Evolutionary conservation across 2,329 filamentous ascomycete genomes (phyloP).

Genomic region (Aspergillus pseudonomiae): DNA sequence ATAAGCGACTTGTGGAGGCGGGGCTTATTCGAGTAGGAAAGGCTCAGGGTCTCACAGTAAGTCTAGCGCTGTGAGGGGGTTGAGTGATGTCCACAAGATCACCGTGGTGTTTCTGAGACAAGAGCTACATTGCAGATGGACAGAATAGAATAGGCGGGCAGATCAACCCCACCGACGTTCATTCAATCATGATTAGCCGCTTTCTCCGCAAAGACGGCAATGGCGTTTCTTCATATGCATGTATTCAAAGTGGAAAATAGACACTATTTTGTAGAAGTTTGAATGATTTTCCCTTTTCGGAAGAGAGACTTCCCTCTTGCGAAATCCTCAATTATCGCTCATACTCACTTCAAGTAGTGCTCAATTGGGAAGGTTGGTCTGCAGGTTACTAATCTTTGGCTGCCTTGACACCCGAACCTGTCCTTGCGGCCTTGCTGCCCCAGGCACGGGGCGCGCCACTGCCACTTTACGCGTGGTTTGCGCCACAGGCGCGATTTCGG

Average conservation of each 20-base stretch:
- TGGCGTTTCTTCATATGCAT: conserved; percentile 7
- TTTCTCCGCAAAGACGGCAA: conserved; percentile 9
- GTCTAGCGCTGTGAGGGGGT: background rate
- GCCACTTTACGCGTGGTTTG: conserved; percentile 40
- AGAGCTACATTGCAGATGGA: conserved; percentile 8
- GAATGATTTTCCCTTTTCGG: background rate
- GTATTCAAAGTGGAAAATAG: background rate
- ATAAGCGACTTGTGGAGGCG: background rate
- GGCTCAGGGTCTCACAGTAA: background rate
- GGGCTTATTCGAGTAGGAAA: background rate
- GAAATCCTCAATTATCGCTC: background rate
- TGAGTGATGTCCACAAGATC: background rate
- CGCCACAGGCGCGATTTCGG: conserved; percentile 28
- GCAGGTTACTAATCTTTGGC: background rate
- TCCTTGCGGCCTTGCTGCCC: conserved; percentile 23
- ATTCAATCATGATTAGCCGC: conserved; percentile 18
- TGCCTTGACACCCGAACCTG: conserved; percentile 6
- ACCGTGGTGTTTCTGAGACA: background rate
- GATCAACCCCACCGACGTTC: conserved; percentile 21
- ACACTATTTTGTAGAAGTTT: background rate
- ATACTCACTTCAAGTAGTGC: background rate
- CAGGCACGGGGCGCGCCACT: conserved; percentile 27
- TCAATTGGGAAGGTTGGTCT: background rate
- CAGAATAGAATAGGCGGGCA: conserved; percentile 9
- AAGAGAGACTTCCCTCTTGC: background rate